Conservation (phyloP, 129 eudicot genomes). For the Artemisia annua region DNA sequence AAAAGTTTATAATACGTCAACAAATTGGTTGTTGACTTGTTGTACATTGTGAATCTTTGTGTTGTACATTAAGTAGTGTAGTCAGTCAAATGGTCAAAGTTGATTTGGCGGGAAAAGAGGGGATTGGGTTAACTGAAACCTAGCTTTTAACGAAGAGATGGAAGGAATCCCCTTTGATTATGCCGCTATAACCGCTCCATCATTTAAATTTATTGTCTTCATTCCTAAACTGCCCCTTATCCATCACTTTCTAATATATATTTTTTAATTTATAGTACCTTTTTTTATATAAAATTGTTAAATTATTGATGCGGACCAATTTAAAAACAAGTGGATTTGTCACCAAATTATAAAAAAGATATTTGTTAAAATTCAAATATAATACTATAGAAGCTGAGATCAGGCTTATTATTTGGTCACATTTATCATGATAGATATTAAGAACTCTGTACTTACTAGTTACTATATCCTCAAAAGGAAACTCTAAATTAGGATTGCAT, state of each 20-base stretch:
- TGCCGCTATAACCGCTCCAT: conserved; percentile 50
- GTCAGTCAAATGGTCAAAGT: conserved; percentile 30
- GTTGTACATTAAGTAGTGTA: conserved; percentile 10
- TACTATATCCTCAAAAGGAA: no score
- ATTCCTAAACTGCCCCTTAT: conserved; percentile 38
- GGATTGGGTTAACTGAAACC: conserved; percentile 33
- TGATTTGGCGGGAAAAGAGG: conserved; percentile 40
- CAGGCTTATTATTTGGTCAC: no score
- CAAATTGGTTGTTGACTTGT: background rate
- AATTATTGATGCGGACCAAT: background rate
- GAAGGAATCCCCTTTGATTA: conserved; percentile 35
- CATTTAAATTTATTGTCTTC: conserved; percentile 6
- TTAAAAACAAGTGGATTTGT: conserved; percentile 21
- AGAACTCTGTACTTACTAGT: no score
- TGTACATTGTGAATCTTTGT: conserved; percentile 12
- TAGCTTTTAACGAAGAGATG: conserved; percentile 36
- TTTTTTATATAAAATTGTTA: no score
- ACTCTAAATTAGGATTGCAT: no score
- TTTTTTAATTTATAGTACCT: no score
- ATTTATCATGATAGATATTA: no score
- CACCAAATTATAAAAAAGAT: no score
- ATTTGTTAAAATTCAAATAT: no score
- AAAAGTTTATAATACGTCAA: no score
- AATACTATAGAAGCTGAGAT: no score
- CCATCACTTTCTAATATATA: conserved; percentile 32